Conservation (phyloP, 768 basidiomycete species). For the Ephemerocybe angulata region DNA sequence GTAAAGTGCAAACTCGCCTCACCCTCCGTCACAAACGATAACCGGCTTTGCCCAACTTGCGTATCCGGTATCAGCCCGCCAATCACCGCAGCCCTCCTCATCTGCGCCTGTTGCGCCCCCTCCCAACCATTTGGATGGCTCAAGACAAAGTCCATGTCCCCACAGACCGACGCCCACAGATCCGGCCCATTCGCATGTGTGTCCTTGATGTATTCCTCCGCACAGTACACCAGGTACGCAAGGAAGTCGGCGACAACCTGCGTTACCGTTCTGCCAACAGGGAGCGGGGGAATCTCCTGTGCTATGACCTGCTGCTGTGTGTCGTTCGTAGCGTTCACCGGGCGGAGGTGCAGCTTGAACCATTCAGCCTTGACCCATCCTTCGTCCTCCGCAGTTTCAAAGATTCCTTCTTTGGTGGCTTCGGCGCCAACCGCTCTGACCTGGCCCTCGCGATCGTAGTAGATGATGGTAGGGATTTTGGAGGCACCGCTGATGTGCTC, state of each 20-base stretch:
- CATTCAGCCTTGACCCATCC: constrained; percentile 46
- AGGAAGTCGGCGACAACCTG: constrained; percentile 47
- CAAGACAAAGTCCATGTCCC: constrained; percentile 45
- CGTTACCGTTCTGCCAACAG: constrained; percentile 34
- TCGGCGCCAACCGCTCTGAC: constrained; percentile 42
- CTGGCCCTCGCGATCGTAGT: constrained; percentile 37
- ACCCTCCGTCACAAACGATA: constrained; percentile 55
- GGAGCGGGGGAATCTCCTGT: constrained; percentile 34
- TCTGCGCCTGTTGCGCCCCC: constrained; percentile 47
- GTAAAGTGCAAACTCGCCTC: constrained; percentile 58
- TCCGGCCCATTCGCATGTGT: constrained; percentile 36
- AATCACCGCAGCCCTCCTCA: constrained; percentile 47
- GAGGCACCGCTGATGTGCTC: constrained; percentile 37
- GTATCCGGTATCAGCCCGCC: constrained; percentile 46
- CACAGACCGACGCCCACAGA: constrained; percentile 42
- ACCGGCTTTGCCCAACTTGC: constrained; percentile 31
- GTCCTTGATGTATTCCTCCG: constrained; percentile 43
- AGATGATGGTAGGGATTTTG: constrained; percentile 46
- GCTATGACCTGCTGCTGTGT: too few relatives aligned
- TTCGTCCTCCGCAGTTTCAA: constrained; percentile 38
- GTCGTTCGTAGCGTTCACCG: constrained; percentile 9
- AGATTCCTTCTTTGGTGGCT: constrained; percentile 32
- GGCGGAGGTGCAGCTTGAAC: constrained; percentile 40
- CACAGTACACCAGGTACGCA: constrained; percentile 41
- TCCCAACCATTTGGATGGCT: constrained; percentile 64